Conservation (phyloP, 345 rosid genomes). For the Turnera subulata region DNA sequence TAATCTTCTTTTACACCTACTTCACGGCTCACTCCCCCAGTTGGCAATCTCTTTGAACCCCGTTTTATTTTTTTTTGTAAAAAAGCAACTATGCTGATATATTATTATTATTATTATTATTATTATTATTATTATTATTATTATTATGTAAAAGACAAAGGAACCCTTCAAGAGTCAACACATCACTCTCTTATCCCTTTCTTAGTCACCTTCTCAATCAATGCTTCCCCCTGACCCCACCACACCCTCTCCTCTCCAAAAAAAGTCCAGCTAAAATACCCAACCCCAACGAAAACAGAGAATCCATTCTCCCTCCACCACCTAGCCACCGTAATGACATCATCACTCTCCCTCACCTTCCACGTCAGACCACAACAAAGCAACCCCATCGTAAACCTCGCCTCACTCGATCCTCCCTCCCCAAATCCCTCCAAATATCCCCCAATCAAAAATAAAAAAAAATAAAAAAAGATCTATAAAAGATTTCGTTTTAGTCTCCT, state of each 20-base stretch:
- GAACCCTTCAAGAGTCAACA: conserved; percentile 15
- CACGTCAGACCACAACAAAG: neutral
- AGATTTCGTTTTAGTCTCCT: neutral
- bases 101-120: too few species aligned
- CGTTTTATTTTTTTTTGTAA: too few species aligned
- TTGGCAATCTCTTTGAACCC: too few species aligned
- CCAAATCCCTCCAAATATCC: neutral
- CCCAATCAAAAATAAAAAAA: neutral
- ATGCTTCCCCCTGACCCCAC: conserved; percentile 21
- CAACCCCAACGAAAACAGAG: too few species aligned
- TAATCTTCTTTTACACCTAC: too few species aligned
- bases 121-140: neutral
- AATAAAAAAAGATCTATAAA: conserved; percentile 10
- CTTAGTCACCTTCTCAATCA: conserved; percentile 16
- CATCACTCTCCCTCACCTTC: neutral
- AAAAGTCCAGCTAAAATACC: conserved; percentile 5
- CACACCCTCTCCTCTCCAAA: neutral
- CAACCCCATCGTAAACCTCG: neutral
- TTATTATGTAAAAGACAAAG: neutral
- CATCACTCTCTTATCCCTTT: conserved; percentile 22
- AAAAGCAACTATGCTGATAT: too few species aligned
- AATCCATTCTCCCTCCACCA: neutral
- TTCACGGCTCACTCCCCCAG: too few species aligned
- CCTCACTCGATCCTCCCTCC: neutral
- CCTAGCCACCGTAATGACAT: neutral